Base-by-base conservation (phyloP, 1,284 basidiomycete species). In the Ganoderma lucidum region DNA sequence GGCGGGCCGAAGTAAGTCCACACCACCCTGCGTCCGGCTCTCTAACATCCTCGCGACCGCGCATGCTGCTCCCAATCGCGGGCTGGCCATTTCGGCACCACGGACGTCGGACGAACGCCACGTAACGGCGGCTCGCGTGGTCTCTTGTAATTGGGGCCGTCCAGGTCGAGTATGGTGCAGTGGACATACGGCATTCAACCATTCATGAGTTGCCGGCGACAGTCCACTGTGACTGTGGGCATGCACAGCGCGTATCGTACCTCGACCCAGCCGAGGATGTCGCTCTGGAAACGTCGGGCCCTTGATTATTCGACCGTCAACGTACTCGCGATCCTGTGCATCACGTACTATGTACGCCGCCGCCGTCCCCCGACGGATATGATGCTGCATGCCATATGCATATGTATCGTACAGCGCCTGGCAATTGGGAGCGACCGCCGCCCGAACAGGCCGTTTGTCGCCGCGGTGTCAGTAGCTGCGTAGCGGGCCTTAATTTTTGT, bases 181-280 rank as follows among this genome's bases (percentile, higher is more conserved):
- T 6, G 32, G 19, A 8, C 32, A 17, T 56, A 56, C 53, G 30
- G 53, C 53, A 56, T 35, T 6, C 53, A 30, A 35, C 15, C 53
- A 56, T 56, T 56, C 30, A 10, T 56, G 53, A 35, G 53, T 56
- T 56, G 32, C 53, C 53, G 53, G 53, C 53, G 53, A 56, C 30
- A 56, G 9, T 55, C 28, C 53, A 32, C 6, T 51, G 48, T 19
- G 48, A 32, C 1, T 51, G 48, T 19, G 48, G 48, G 10, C 48
- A 28, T 10, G 53, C 1, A 30, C 15, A 17, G 53, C 53, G 35
- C 35, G 56, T 6, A 30, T 15, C 56, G 56, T 59, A 59, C 6
- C 19, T 59, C 56, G 35, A 23, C 56, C 6, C 56, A 39, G 56
- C 56, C 32, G 56, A 39, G 30, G 32, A 4, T 9, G 56, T 59